Evolutionary conservation across 345 rosid species (phyloP), one percentile per base, ranked within the genome.

Genomic region (Euclidium syriacum): DNA sequence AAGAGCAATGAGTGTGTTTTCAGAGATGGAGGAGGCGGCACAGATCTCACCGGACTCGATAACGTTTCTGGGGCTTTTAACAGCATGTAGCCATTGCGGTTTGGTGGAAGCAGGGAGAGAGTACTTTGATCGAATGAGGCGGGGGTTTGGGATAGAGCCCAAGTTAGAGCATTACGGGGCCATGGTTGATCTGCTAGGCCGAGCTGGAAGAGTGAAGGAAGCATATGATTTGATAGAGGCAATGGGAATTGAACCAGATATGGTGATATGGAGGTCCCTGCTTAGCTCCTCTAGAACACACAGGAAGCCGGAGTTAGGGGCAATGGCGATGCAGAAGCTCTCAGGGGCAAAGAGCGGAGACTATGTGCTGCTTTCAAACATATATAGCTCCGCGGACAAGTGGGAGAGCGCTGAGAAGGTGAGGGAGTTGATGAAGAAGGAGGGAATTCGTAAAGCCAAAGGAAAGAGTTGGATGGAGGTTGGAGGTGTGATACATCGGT

Each of bases 391-490:
- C 38, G 51, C 81, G 12, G 75, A 77, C 50, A 79, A 69, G 71
- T 88, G 98, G 98, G 83, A 88, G 24, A 71, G 62, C 10, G 91
- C 90, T 0, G 77, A 81, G 42, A 67, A 43, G 63, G 68, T 86
- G 17, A 81, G 98, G 73, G 84, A 88, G 54, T 46, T 54, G 46
- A 91, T 88, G 98, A 77, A 58, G 67, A 67, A 50, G 64, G 70
- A 81, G 23, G 84, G 86, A 62, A 72, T 91, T 64, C 77, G 69
- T 35, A 91, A 91, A 78, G 66, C 44, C 3, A 72, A 68, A 47
- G 98, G 96, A 19, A 88, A 74, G 79, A 87, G 96, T 81, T 91
- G 96, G 90, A 55, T 88, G 26, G 95, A 85, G 65, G 69, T 78
- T 59, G 82, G 72, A 29, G 95, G 95, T 9, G 70, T 64, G 43